Percentiles rank a stretch among this genome's conserved stretches.
These are phyloP conservation scores for Rhizoctonia solani DNA, from an alignment of 1,284 basidiomycete genomes.

Conservation along the genomic window DNA sequence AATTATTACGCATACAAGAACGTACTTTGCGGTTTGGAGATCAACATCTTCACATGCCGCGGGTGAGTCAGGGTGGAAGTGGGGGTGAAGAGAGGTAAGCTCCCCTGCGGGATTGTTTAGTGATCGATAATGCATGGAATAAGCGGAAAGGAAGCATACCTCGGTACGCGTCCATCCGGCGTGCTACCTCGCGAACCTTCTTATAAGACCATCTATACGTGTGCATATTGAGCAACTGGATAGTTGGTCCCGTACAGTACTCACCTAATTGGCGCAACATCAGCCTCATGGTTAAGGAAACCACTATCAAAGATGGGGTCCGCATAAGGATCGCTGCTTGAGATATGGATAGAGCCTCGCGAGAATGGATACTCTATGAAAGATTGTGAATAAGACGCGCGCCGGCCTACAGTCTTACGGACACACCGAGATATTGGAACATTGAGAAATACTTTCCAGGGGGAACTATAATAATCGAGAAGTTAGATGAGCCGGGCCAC, in stretches of 20 bases:
- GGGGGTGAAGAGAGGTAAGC: constrained; percentile 71
- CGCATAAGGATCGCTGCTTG: constrained; percentile 61
- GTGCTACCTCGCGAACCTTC: constrained; percentile 70
- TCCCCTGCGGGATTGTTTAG: constrained; percentile 49
- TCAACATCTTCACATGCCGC: constrained; percentile 65
- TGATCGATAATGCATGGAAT: background rate
- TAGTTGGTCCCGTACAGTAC: background rate
- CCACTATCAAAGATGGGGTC: constrained; percentile 70
- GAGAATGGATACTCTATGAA: constrained; percentile 31
- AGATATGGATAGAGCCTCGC: constrained; percentile 56
- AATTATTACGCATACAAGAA: constrained; percentile 44
- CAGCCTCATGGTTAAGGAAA: constrained; percentile 76
- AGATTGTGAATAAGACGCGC: background rate
- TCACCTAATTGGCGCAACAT: constrained; percentile 67
- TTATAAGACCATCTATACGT: constrained; percentile 63
- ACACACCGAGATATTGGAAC: constrained; percentile 68
- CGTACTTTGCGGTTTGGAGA: constrained; percentile 65
- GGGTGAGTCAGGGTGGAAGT: constrained; percentile 69
- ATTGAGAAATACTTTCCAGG: constrained; percentile 67
- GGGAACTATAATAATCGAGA: constrained; percentile 59
- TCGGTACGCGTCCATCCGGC: constrained; percentile 64
- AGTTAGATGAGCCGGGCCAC: constrained; percentile 37
- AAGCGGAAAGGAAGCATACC: too few species aligned
- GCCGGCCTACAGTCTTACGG: background rate
- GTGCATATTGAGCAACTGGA: background rate